Evolutionary conservation across 352 stramenopile genomes (phyloP).

Genomic region (Pythium folliculosum): DNA sequence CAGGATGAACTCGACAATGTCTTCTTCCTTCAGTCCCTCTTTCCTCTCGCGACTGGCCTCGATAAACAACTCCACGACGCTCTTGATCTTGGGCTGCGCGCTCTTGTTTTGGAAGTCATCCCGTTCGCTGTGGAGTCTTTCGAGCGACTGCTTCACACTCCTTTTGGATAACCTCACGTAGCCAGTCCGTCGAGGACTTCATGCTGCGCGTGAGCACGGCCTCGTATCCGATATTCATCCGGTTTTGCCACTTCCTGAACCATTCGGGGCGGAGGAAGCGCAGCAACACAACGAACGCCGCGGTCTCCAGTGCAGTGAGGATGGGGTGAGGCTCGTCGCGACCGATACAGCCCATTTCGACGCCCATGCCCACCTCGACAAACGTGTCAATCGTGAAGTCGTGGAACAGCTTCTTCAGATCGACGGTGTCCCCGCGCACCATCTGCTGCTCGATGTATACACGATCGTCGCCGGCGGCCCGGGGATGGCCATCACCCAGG

Average conservation of each 20-base stretch:
- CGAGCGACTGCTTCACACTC: not conserved
- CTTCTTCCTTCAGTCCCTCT: not conserved
- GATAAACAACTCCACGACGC: not conserved
- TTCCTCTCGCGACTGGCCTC: not conserved
- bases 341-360: slow-evolving; percentile 44
- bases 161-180: not conserved
- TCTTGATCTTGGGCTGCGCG: no score
- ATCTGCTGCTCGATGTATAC: no score
- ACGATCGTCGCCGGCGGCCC: no score
- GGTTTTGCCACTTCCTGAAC: slow-evolving; percentile 52
- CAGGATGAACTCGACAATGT: no score
- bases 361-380: slow-evolving; percentile 45
- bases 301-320: slow-evolving; percentile 40
- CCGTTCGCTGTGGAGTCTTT: no score
- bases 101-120: no score
- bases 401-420: slow-evolving; percentile 38
- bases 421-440: not conserved
- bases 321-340: slow-evolving; percentile 41
- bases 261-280: slow-evolving; percentile 47
- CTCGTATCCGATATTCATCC: slow-evolving; percentile 33
- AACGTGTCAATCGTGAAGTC: slow-evolving; percentile 58
- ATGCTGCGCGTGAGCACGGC: not conserved
- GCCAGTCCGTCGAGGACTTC: not conserved
- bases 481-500: no score
- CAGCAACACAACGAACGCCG: slow-evolving; percentile 32